phyloP scores from a whole-genome alignment of 2,329 filamentous ascomycete species.

The Dactylonectria estremocensis region DNA sequence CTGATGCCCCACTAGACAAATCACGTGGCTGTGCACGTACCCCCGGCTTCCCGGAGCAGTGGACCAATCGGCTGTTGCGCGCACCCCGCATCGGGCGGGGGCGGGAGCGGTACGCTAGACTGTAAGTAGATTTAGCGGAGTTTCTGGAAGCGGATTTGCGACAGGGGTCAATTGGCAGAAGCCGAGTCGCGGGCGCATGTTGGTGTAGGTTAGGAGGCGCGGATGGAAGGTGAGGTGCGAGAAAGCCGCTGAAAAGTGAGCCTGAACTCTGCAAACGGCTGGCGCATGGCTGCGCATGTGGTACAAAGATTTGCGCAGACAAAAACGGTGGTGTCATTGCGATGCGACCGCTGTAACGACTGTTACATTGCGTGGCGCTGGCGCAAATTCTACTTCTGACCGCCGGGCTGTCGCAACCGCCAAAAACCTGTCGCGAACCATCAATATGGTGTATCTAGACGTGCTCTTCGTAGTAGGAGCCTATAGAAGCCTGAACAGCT shows the following conservation, averaged over 20 bases:
- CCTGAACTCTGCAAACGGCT: background rate
- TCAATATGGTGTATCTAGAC: background rate
- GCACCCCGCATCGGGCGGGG: conserved; percentile 38
- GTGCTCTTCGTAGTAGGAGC: background rate
- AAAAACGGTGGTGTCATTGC: background rate
- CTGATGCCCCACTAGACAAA: background rate
- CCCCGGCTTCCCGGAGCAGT: accelerated
- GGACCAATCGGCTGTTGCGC: conserved; percentile 39
- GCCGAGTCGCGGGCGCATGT: background rate
- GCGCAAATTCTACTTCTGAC: conserved; percentile 15
- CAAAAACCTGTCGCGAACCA: conserved; percentile 17
- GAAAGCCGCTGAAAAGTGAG: conserved; percentile 2
- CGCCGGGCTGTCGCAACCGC: conserved; percentile 22
- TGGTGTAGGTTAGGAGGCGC: conserved; percentile 32
- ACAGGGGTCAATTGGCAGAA: conserved; percentile 30
- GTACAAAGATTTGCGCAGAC: background rate
- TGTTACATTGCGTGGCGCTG: background rate
- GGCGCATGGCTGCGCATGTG: conserved; percentile 9
- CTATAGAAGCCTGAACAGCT: background rate
- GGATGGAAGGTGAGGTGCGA: background rate
- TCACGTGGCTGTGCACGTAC: conserved; percentile 34
- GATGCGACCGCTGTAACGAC: conserved; percentile 1
- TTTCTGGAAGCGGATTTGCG: conserved; percentile 23
- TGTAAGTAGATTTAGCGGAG: conserved; percentile 32
- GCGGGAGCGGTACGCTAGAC: conserved; percentile 43